Conservation (phyloP, 331 rosid species). For the Quercus tomentella region DNA sequence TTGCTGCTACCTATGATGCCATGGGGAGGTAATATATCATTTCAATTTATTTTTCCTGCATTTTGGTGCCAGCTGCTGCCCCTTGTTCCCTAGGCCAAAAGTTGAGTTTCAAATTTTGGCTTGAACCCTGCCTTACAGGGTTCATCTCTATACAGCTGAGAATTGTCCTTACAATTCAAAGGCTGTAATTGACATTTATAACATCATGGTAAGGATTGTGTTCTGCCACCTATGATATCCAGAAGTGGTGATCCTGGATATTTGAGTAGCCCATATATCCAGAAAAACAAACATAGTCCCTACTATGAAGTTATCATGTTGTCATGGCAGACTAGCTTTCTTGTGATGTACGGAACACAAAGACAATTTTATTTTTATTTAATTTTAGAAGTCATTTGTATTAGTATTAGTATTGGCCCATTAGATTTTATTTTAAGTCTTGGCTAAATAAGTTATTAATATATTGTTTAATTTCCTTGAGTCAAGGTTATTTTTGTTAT, state of each 20-base stretch:
- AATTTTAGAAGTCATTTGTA: no score
- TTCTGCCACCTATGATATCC: not conserved
- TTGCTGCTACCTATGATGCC: conserved; percentile 99
- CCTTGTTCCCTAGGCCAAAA: not conserved
- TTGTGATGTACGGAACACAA: not conserved
- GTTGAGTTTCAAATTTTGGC: not conserved
- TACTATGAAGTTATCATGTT: not conserved
- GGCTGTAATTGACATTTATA: not conserved
- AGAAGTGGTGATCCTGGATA: not conserved
- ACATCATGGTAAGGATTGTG: conserved; percentile 1
- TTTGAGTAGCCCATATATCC: not conserved
- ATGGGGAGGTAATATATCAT: conserved; percentile 78
- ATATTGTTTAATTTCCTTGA: no score
- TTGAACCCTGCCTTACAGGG: not conserved
- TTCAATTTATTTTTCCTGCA: conserved; percentile 3
- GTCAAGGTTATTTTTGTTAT: no score
- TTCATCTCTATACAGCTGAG: not conserved
- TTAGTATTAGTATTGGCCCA: no score
- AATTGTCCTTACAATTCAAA: not conserved
- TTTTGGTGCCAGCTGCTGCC: not conserved
- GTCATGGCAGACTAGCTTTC: not conserved
- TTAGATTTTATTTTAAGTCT: no score
- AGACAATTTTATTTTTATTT: no score
- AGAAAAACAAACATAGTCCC: not conserved
- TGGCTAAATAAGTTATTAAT: no score